Evolutionary conservation across 2,329 filamentous ascomycete genomes (phyloP).

Genomic region (Rhynchosporium agropyri): DNA sequence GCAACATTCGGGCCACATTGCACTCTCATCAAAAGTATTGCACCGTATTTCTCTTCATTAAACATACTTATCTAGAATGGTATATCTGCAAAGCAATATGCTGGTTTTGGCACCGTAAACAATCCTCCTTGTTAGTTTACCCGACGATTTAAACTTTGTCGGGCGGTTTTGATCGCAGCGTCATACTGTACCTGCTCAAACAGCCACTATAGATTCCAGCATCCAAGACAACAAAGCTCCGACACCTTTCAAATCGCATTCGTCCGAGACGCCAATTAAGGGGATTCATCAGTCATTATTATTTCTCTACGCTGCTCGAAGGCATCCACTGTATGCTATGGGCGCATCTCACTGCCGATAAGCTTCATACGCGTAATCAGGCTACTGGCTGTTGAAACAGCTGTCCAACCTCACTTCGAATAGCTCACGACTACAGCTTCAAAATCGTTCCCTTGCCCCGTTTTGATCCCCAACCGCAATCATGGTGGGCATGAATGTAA

Average conservation of each 20-base stretch:
- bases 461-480: constrained; percentile 13
- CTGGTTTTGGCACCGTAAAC: background rate
- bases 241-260: background rate
- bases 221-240: constrained; percentile 1
- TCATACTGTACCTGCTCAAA: background rate
- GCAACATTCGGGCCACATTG: constrained; percentile 4
- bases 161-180: background rate
- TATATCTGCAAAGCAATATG: background rate
- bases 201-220: background rate
- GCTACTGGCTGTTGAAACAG: constrained; percentile 21
- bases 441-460: background rate
- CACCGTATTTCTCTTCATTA: background rate
- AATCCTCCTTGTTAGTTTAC: background rate
- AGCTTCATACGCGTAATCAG: constrained; percentile 28
- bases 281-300: background rate
- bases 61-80: background rate
- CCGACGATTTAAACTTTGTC: background rate
- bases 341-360: constrained; percentile 2
- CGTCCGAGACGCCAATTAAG: background rate
- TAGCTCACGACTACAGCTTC: constrained; percentile 1
- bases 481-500: constrained; percentile 36
- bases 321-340: constrained; percentile 14
- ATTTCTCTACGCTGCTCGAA: background rate
- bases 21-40: background rate
- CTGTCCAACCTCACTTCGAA: constrained; percentile 12